Percentiles rank a stretch among this genome's conserved stretches.
Conservation (phyloP, 2,329 filamentous ascomycete genomes). For the Aspergillus felis region DNA sequence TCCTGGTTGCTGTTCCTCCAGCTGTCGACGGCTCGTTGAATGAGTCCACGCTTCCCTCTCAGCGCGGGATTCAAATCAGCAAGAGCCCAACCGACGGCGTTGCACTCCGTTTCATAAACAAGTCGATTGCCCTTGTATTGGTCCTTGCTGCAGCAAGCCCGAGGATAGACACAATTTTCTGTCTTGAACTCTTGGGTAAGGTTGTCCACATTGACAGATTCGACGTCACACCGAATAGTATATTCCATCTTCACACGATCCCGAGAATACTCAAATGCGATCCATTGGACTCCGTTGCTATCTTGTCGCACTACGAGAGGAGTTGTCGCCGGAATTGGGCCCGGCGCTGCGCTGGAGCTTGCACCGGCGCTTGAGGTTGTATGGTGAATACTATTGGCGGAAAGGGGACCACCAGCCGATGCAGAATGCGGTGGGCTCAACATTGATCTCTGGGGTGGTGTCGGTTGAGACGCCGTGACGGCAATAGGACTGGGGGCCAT, state of each 20-base stretch:
- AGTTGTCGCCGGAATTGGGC: conserved; percentile 93
- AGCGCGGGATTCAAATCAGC: conserved; percentile 88
- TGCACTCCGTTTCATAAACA: conserved; percentile 97
- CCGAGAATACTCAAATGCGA: conserved; percentile 95
- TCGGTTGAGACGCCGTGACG: conserved; percentile 39
- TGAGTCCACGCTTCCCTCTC: conserved; percentile 88
- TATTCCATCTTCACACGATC: conserved; percentile 99
- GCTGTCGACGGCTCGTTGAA: conserved; percentile 95
- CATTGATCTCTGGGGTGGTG: conserved; percentile 32
- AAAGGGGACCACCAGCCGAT: conserved; percentile 51
- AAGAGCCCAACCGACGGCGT: conserved; percentile 98
- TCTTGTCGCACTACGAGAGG: conserved; percentile 92
- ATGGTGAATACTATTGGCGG: conserved; percentile 27
- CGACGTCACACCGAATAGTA: conserved; percentile 95
- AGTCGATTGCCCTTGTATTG: conserved; percentile 94
- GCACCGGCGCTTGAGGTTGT: conserved; percentile 51
- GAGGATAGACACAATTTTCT: conserved; percentile 96
- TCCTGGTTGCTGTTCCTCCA: conserved; percentile 99
- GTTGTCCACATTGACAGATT: conserved; percentile 88
- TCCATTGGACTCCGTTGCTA: conserved; percentile 96
- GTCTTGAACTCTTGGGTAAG: conserved; percentile 88
- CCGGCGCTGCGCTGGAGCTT: conserved; percentile 87
- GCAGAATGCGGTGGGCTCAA: conserved; percentile 43
- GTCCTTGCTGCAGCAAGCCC: conserved; percentile 91
- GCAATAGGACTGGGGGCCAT: conserved; percentile 61